Base-by-base conservation (phyloP, 768 basidiomycete genomes). In the Lyophyllum semitale region DNA sequence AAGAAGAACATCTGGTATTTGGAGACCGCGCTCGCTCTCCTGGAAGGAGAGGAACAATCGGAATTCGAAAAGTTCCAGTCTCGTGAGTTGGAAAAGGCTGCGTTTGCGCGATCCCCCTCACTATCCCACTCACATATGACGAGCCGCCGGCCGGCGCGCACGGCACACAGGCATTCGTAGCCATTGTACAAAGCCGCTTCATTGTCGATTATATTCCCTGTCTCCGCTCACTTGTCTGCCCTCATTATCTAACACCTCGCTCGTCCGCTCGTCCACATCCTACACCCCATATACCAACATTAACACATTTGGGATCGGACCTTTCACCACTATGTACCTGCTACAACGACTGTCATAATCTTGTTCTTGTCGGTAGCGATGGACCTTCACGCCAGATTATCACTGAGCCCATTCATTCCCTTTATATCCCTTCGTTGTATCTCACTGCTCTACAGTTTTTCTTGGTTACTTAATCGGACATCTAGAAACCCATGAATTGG, bases 1-100 rank as follows among this genome's bases (percentile, higher is more conserved):
- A 99, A 98, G 85, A 89, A 93, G 69, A 86, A 92, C 60, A 89
- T 91, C 74, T 99, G 96, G 96, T 98, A 91, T 73, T 71, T 95
- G 61, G 96, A 99, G 74, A 92, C 95, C 5, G 92, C 93, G 11
- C 73, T 94, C 11, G 94, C 93, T 17, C 76, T 99, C 23, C 76
- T 98, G 26, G 92, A 90, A 50, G 83, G 86, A n/a, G 83, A 87
- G 27, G 88, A 93, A 55, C 73, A 82, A 54, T 86, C 84, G 9
- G 85, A 88, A 61, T 65, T 68, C 22, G 81, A 83, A 59, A 73
- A 72, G 50, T 75, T 71, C 54, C 73, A 73, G 51, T 66, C 65
- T 20, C 57, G 57, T 46, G 63, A 61, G 59, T 51, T 55, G 59
- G 62, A 66, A 55, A 62, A 63, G 46, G 59, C 55, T 29, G 64